phyloP scores from a whole-genome alignment of 2,329 filamentous ascomycete genomes.

The Epichloe gansuensis region DNA sequence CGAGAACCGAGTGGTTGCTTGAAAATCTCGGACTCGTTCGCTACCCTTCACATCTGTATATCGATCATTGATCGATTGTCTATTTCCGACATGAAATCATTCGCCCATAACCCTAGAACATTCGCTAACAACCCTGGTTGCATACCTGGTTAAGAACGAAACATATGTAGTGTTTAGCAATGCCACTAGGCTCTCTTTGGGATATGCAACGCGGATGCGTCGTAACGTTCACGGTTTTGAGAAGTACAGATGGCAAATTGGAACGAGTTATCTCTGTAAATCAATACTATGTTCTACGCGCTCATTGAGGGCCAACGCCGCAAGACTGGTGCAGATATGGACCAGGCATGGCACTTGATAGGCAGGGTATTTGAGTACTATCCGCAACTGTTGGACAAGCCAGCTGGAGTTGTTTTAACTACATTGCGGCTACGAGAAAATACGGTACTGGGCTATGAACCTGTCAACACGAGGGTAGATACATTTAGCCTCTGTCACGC shows the following conservation, averaged over 20 bases:
- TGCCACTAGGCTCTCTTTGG: constrained; percentile 7
- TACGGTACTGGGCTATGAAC: neutral
- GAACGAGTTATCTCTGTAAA: constrained; percentile 17
- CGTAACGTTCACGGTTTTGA: constrained; percentile 10
- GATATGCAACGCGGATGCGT: constrained; percentile 12
- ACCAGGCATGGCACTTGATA: constrained; percentile 15
- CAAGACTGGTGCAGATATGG: constrained; percentile 16
- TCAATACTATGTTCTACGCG: constrained; percentile 16
- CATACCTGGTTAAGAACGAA: no score
- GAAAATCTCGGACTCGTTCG: no score
- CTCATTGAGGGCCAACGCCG: constrained; percentile 17
- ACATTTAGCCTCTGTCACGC: no score
- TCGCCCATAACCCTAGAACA: constrained; percentile 3
- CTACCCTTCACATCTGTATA: neutral
- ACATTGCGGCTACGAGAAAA: no score
- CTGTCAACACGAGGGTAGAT: no score
- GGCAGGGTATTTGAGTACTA: constrained; percentile 13
- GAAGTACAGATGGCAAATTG: constrained; percentile 17
- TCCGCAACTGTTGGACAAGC: constrained; percentile 11
- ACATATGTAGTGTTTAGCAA: constrained; percentile 2
- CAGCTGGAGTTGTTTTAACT: constrained; percentile 6
- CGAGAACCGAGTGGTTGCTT: no score
- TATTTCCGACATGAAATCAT: constrained; percentile 8
- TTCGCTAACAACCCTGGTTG: neutral
- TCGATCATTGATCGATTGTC: constrained; percentile 5